These are phyloP conservation scores for Cercophora samala DNA, from an alignment of 495 filamentous ascomycete species.

Conservation along the genomic window DNA sequence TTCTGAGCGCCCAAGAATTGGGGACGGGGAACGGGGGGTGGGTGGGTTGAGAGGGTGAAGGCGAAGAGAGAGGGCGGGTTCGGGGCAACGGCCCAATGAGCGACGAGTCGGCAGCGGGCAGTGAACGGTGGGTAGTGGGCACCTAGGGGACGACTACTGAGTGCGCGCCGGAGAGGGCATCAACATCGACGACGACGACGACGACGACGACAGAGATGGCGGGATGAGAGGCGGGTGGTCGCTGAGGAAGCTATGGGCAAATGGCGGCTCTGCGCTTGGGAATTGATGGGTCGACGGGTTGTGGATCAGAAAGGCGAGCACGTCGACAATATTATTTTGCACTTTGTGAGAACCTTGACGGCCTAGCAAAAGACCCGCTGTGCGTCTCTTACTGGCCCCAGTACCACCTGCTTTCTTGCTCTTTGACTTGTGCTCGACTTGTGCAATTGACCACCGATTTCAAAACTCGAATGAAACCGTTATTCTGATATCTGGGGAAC, in stretches of 20 bases:
- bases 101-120: neutral
- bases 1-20: constrained; percentile 10
- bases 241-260: constrained; percentile 9
- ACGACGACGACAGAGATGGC: neutral
- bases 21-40: neutral
- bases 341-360: constrained; percentile 28
- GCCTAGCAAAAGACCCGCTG: constrained; percentile 13
- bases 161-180: neutral
- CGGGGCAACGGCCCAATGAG: neutral
- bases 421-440: neutral
- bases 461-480: neutral
- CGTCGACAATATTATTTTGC: constrained; percentile 26
- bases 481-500: neutral
- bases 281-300: constrained; percentile 8
- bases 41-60: neutral
- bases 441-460: neutral
- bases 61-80: neutral
- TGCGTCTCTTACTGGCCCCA: neutral
- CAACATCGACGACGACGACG: constrained; percentile 9
- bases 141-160: neutral
- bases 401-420: neutral
- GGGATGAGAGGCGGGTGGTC: neutral
- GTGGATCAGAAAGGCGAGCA: constrained; percentile 17
- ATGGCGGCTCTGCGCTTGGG: constrained; percentile 13
- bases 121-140: neutral